Percentiles rank a stretch among this genome's conserved stretches.
These are phyloP conservation scores for Aspergillus amoenus DNA, from an alignment of 2,329 filamentous ascomycete species.

Conservation along the genomic window DNA sequence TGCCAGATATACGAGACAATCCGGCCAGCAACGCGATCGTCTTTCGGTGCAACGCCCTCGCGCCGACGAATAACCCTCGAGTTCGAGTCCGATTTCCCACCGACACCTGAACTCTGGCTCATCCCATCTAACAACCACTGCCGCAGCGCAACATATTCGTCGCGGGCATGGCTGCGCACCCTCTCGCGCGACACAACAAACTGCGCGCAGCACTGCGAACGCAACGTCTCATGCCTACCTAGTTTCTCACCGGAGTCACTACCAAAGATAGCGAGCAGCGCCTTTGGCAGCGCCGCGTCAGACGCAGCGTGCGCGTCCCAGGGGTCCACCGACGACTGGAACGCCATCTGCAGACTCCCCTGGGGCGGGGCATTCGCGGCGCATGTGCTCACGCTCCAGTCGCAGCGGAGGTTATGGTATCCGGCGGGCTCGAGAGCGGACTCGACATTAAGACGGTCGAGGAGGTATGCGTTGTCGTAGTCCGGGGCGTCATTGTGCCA, in stretches of 20 bases:
- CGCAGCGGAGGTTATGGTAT: constrained; percentile 52
- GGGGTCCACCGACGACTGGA: constrained; percentile 41
- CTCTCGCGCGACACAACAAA: constrained; percentile 53
- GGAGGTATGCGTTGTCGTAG: constrained; percentile 48
- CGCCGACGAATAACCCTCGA: constrained; percentile 1
- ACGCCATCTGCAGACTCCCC: constrained; percentile 41
- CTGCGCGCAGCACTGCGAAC: constrained; percentile 57
- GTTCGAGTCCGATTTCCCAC: neutral
- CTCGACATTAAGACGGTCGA: constrained; percentile 40
- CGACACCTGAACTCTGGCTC: too few relatives aligned
- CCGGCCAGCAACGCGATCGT: constrained; percentile 47
- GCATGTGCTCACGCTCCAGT: constrained; percentile 50
- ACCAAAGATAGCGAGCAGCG: constrained; percentile 37
- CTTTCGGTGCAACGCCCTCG: constrained; percentile 34
- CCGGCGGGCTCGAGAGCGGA: constrained; percentile 40
- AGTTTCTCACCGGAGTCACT: constrained; percentile 27
- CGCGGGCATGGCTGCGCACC: constrained; percentile 50
- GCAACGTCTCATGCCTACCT: constrained; percentile 44
- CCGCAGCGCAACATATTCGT: constrained; percentile 54
- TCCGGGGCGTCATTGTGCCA: constrained; percentile 47
- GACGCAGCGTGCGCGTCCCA: constrained; percentile 45
- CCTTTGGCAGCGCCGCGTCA: constrained; percentile 37
- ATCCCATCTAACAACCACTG: constrained; percentile 53
- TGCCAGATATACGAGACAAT: constrained; percentile 53
- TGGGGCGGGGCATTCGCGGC: constrained; percentile 35